Percentiles rank a stretch among this genome's conserved stretches.
phyloP scores from a whole-genome alignment of 768 basidiomycete genomes.

The Rhodosporidiobolus odoratus region DNA sequence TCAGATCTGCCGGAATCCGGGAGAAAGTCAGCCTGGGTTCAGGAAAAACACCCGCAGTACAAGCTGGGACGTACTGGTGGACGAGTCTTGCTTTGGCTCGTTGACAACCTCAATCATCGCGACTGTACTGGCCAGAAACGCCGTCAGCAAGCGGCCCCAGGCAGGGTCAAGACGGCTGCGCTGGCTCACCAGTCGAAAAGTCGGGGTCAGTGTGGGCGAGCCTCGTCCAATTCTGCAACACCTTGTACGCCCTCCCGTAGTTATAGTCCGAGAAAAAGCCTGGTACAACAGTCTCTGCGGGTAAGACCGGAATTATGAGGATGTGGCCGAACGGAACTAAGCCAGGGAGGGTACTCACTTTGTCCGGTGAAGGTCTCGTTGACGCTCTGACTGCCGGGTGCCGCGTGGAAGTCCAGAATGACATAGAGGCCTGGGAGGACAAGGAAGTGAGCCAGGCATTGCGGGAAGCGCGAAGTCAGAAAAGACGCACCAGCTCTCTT shows the following conservation, averaged over 20 bases:
- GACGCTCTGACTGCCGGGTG: conserved; percentile 1
- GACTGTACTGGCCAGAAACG: background rate
- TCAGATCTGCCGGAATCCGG: background rate
- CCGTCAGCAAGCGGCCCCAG: background rate
- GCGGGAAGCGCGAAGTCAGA: background rate
- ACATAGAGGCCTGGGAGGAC: conserved; percentile 7
- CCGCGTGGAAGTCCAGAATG: conserved; percentile 22
- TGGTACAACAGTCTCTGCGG: background rate
- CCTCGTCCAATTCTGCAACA: conserved; percentile 18
- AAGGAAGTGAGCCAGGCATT: background rate
- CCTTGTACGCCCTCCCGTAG: conserved; percentile 10
- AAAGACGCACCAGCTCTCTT: background rate
- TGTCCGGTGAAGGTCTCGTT: conserved; percentile 12
- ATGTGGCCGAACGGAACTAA: no score
- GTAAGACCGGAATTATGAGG: no score
- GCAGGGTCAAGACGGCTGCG: background rate
- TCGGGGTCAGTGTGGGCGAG: background rate
- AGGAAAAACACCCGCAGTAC: background rate
- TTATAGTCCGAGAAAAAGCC: conserved; percentile 4
- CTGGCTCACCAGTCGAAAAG: conserved; percentile 1
- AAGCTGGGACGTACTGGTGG: background rate
- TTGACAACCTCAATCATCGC: conserved; percentile 19
- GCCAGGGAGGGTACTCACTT: background rate
- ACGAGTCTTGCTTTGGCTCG: conserved; percentile 9
- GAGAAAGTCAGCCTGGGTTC: background rate